A percentile compares a stretch with the other conserved stretches of the same genome.
Evolutionary conservation across 345 rosid genomes (phyloP).

Genomic region (Garcia nutans): DNA sequence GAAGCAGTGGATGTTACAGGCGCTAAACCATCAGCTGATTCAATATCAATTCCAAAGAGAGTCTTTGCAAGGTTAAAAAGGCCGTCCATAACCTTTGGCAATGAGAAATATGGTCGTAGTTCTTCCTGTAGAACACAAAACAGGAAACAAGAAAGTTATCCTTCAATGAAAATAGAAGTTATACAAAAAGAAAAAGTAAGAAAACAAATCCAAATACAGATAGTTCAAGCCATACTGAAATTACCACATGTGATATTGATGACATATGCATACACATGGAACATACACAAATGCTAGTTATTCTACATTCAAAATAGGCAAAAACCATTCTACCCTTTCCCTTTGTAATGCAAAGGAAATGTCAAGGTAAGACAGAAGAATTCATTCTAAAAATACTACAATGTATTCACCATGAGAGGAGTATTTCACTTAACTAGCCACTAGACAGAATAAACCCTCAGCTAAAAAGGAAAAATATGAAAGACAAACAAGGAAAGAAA

Average conservation of each 20-base stretch:
- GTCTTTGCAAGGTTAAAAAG: constrained; percentile 70
- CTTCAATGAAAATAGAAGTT: background rate
- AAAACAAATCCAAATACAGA: background rate
- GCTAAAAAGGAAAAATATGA: background rate
- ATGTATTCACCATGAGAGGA: background rate
- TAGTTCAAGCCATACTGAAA: background rate
- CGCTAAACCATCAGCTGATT: constrained; percentile 87
- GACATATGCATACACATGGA: background rate
- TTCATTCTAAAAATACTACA: background rate
- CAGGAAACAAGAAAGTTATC: constrained; percentile 7
- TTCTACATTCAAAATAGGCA: background rate
- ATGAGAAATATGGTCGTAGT: constrained; percentile 80
- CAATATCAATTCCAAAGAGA: constrained; percentile 73
- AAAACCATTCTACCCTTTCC: background rate
- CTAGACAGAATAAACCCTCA: background rate
- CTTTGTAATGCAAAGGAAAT: background rate
- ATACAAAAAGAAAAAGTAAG: background rate
- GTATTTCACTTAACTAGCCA: background rate
- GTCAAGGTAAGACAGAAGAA: background rate
- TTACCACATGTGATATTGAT: background rate
- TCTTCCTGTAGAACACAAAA: constrained; percentile 58
- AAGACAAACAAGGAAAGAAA: background rate
- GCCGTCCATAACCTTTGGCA: constrained; percentile 85
- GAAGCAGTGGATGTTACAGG: constrained; percentile 51
- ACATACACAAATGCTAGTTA: background rate